These are phyloP conservation scores for Fusarium vanettenii DNA, from an alignment of 2,329 filamentous ascomycete species.

Conservation along the genomic window DNA sequence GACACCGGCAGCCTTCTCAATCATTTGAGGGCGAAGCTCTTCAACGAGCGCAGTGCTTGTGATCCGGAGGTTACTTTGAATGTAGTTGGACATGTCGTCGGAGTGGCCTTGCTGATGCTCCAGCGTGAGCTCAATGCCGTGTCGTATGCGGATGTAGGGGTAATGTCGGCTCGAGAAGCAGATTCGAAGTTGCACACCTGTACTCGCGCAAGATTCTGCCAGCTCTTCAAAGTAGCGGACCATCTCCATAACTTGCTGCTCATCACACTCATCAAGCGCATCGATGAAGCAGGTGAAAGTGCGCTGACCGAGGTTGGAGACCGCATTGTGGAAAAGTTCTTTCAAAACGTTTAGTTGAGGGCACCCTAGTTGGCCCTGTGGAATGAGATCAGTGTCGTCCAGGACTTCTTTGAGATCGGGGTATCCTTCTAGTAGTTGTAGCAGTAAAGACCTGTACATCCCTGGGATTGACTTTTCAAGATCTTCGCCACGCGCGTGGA, in stretches of 20 bases:
- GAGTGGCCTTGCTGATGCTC: conserved; percentile 44
- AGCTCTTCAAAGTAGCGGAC: conserved; percentile 55
- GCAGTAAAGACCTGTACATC: conserved; percentile 62
- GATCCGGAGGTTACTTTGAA: conserved; percentile 17
- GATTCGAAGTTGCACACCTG: conserved; percentile 39
- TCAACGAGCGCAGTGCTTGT: fast-evolving
- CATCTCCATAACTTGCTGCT: conserved; percentile 55
- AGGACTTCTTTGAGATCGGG: conserved; percentile 50
- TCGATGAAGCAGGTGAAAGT: conserved; percentile 47
- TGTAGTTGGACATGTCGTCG: conserved; percentile 40
- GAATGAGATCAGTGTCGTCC: conserved; percentile 12
- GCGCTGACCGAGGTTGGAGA: fast-evolving
- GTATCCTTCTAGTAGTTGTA: conserved; percentile 55
- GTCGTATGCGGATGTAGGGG: conserved; percentile 52
- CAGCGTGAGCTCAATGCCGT: conserved; percentile 39
- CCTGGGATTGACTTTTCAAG: conserved; percentile 59
- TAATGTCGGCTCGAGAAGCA: conserved; percentile 63
- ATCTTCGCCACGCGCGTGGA: conserved; percentile 58
- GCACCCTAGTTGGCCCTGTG: fast-evolving
- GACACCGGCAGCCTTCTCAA: conserved; percentile 52
- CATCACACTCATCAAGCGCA: conserved; percentile 62
- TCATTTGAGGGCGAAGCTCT: conserved; percentile 37
- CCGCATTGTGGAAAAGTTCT: background rate
- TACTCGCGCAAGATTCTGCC: conserved; percentile 39
- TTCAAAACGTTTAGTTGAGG: background rate